Base-by-base conservation (phyloP, 129 eudicot genomes). In the Gnaphalium uliginosum region DNA sequence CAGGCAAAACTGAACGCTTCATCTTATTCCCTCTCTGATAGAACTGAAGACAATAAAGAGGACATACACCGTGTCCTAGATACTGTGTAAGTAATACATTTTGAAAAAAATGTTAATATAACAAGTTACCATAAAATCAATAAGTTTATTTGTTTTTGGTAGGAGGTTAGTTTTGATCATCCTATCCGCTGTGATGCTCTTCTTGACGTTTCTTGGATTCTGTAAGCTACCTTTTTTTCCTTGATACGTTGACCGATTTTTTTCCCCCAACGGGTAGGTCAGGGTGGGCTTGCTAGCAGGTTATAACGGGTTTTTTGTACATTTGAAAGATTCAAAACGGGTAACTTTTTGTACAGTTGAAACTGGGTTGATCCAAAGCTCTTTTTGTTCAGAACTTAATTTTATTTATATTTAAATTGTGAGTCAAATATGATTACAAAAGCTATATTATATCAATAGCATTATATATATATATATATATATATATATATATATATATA, bases 181-280 rank as follows among this genome's bases (percentile, higher is more conserved):
- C 58, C 75, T 94, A 48, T 84, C 99, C 18, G 96, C 97, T 10
- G 87, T 89, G 69, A 94, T 94, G 97, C 96, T 94, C 57, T 76
- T 89, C 70, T 48, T 94, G 84, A 85, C 96, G 5, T 94, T 91
- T 75, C 82, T 94, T 14, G 99, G 99, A 78, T 89, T 94, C 61
- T 72, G 98, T 93, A 88, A 85, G 88, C 60, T 21, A 39, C 75
- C 21, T 32, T 48, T 19, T 11, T 32, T 11, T 2, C 18, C 10
- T 23, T 51, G 65, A n/a, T 51, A 24, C 13, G 5, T 46, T 46
- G 53, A 5, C 53, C 18, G 4, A 46, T 46, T 14, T 14, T 14
- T 46, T 35, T 46, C 1, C 2, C 14, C 46, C 13, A 39, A 39
- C 10, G 13, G 4, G 14, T 39, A 9, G 46, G 46, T 39, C 46